Evolutionary conservation across 352 stramenopile species (phyloP), one percentile per base, ranked within the genome.

Genomic region (Albugo laibachii): DNA sequence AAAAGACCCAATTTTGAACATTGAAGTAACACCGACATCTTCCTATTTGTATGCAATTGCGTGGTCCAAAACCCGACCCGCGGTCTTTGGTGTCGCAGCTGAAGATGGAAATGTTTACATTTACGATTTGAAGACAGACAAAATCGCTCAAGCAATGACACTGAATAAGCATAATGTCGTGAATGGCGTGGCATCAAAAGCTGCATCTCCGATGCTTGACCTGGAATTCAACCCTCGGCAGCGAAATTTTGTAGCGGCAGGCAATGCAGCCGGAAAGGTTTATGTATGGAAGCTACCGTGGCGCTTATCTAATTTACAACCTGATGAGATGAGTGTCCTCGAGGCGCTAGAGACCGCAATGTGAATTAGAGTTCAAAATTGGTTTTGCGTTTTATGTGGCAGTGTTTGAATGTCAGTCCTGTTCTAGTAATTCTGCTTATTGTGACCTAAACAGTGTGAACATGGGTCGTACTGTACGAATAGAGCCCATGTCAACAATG

Each of bases 231-330:
- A 92, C 37, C 70, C 71, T 12, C 61, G 72, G 8, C 79, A 89
- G 48, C 68, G 80, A 31, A 87, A 89, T 45, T 87, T 92, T 35
- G n/a, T 92, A 24, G 80, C 71, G 1, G 65, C 63, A 5, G 80
- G 77, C 5, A 73, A 91, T 47, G 65, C 65, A 13, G 45, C 47
- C 1, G 77, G 80, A 12, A 53, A 65, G 1, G 68, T 85, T 12
- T 67, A 87, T 48, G 73, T 92, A 20, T 88, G 79, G 73, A 89
- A 91, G 37, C 58, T 93, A 5, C 69, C 66, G 34, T 93, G 71
- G 73, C 63, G 80, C 24, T 65, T 93, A 6, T 69, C 73, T 2
- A 91, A 83, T 36, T 64, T 85, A 18, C 74, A 89, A 51, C 63
- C 72, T 2, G 69, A 62, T 8, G 77, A 92, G 61, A 47, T 59